A percentile compares a stretch with the other conserved stretches of the same genome.
Conservation (phyloP, 2,329 filamentous ascomycete species). For the Nigrospora osmanthi region DNA sequence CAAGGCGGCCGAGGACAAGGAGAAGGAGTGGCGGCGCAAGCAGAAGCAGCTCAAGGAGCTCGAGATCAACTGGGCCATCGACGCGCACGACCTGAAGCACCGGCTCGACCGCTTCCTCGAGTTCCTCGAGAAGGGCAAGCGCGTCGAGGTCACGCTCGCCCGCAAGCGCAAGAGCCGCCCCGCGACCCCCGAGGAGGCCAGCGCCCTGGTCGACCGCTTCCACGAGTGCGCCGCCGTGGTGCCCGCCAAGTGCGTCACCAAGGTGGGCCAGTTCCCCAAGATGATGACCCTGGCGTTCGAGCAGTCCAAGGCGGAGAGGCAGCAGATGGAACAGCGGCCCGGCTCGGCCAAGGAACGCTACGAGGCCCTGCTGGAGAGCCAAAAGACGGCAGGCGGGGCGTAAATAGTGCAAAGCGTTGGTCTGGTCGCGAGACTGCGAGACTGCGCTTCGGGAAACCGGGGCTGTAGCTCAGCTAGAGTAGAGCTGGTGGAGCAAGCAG, state of each 20-base stretch:
- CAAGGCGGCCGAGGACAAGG: conserved; percentile 28
- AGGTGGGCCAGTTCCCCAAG: conserved; percentile 30
- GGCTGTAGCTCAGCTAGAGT: no score
- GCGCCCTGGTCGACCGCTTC: conserved; percentile 46
- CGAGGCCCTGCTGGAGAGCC: no score
- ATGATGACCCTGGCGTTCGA: conserved; percentile 28
- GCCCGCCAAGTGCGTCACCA: conserved; percentile 26
- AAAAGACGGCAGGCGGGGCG: no score
- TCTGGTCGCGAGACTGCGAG: no score
- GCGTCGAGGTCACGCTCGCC: conserved; percentile 66
- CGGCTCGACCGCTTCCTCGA: conserved; percentile 56
- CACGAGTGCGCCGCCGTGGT: conserved; percentile 17
- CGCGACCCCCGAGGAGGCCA: conserved; percentile 53
- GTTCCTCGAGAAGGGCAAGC: conserved; percentile 68
- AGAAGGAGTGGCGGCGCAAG: conserved; percentile 33
- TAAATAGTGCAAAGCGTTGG: no score
- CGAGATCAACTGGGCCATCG: conserved; percentile 89
- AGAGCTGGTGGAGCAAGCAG: no score
- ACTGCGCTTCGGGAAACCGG: no score
- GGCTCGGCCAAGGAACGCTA: no score
- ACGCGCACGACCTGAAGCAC: conserved; percentile 64
- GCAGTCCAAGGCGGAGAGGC: conserved; percentile 13
- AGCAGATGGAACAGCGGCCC: neutral
- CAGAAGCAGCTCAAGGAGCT: conserved; percentile 58
- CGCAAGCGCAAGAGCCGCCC: conserved; percentile 56